phyloP scores from a whole-genome alignment of 495 filamentous ascomycete species.

The Penicillium paxilli region DNA sequence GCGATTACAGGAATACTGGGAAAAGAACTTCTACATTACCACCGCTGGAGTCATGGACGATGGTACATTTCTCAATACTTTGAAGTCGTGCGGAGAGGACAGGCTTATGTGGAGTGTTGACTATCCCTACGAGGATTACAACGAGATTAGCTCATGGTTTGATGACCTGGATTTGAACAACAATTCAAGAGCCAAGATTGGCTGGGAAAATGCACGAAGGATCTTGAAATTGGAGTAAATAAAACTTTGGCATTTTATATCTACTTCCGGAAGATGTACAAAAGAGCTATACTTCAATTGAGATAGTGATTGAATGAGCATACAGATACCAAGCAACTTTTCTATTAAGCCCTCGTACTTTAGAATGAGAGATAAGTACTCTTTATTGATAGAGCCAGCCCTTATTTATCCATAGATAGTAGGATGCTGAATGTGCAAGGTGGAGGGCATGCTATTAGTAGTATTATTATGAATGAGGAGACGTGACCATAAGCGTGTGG shows the following conservation, averaged over 20 bases:
- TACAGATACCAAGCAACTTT: no score
- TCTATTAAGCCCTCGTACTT: no score
- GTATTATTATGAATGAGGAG: no score
- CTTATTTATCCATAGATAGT: no score
- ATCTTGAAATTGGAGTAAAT: neutral
- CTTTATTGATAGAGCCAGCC: no score
- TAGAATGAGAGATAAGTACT: no score
- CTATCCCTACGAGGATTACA: neutral
- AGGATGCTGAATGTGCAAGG: no score
- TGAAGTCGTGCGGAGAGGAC: neutral
- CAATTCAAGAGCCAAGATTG: neutral
- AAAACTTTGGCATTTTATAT: neutral
- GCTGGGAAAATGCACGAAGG: neutral
- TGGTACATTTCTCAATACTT: neutral
- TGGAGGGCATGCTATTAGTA: no score
- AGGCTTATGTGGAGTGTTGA: neutral
- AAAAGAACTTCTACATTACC: neutral
- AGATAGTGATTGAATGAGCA: neutral
- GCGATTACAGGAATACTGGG: neutral
- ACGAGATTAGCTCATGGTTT: neutral
- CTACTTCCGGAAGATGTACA: neutral
- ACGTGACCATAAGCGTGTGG: no score
- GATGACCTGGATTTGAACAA: neutral
- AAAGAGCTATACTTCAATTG: neutral
- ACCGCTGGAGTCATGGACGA: neutral